These are phyloP conservation scores for Apiospora phragmitis DNA, from an alignment of 2,329 filamentous ascomycete species.

Conservation along the genomic window DNA sequence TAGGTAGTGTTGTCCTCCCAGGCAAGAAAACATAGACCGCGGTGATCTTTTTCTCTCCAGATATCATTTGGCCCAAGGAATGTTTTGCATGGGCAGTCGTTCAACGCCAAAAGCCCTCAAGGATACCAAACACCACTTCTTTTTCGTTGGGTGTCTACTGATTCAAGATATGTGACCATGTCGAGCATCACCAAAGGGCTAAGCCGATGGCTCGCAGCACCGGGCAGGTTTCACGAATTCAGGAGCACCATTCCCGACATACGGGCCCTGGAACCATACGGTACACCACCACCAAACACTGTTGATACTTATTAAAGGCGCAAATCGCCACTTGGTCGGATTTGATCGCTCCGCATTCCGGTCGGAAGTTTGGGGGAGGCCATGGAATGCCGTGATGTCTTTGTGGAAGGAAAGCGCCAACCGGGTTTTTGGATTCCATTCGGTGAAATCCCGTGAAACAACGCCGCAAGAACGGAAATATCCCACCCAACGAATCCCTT, in stretches of 20 bases:
- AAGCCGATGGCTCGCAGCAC: too few relatives aligned
- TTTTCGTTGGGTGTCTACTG: background rate
- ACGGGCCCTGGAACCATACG: background rate
- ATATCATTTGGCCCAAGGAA: background rate
- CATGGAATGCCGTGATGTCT: background rate
- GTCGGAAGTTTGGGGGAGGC: background rate
- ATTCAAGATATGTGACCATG: background rate
- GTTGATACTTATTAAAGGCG: background rate
- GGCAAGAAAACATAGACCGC: background rate
- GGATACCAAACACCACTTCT: background rate
- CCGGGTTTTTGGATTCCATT: background rate
- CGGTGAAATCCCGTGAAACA: background rate
- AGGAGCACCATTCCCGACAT: background rate
- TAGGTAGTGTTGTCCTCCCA: background rate
- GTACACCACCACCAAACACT: too few relatives aligned
- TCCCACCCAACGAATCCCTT: background rate
- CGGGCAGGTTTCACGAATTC: too few relatives aligned
- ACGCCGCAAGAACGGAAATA: background rate
- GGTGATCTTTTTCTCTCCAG: background rate
- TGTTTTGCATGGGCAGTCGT: background rate
- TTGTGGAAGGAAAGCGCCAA: background rate
- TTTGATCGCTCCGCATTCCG: background rate
- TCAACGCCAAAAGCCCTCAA: background rate
- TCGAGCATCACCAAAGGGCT: background rate
- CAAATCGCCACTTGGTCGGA: background rate